These are phyloP conservation scores for Asterophora lycoperdoides DNA, from an alignment of 768 basidiomycete genomes.

Conservation along the genomic window DNA sequence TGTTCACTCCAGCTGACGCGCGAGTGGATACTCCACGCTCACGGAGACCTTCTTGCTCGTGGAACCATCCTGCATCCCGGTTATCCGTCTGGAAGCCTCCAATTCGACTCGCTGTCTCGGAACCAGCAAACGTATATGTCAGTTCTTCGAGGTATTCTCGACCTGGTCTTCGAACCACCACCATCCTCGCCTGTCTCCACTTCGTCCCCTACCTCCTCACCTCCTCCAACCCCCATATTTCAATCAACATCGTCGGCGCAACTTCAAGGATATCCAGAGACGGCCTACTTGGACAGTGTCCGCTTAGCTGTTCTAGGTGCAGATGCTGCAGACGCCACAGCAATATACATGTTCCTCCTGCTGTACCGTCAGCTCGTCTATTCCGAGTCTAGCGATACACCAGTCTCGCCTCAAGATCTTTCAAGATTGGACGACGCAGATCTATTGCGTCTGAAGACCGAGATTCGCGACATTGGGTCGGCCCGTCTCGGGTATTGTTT, in stretches of 20 bases:
- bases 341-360: conserved; percentile 76
- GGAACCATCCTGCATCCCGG: conserved; percentile 41
- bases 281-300: conserved; percentile 71
- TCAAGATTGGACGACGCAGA: conserved; percentile 47
- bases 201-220: conserved; percentile 19
- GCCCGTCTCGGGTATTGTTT: conserved; percentile 61
- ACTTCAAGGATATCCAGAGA: conserved; percentile 62
- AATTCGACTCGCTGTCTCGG: conserved; percentile 42
- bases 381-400: conserved; percentile 36
- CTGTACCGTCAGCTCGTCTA: conserved; percentile 73
- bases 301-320: conserved; percentile 62
- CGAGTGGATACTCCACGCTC: conserved; percentile 59
- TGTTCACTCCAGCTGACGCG: conserved; percentile 52
- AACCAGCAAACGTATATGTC: conserved; percentile 55
- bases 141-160: conserved; percentile 55
- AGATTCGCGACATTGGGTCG: conserved; percentile 70
- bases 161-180: conserved; percentile 60
- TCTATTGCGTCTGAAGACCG: conserved; percentile 60
- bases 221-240: conserved; percentile 29
- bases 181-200: conserved; percentile 29
- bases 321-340: conserved; percentile 71
- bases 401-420: conserved; percentile 24
- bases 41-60: conserved; percentile 39
- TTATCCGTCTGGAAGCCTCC: conserved; percentile 37
- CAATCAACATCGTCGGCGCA: conserved; percentile 23